Evolutionary conservation across 371 early-diverging fungal genomes (phyloP), one percentile per base, ranked within the genome.

Genomic region (Zancudomyces culisetae): DNA sequence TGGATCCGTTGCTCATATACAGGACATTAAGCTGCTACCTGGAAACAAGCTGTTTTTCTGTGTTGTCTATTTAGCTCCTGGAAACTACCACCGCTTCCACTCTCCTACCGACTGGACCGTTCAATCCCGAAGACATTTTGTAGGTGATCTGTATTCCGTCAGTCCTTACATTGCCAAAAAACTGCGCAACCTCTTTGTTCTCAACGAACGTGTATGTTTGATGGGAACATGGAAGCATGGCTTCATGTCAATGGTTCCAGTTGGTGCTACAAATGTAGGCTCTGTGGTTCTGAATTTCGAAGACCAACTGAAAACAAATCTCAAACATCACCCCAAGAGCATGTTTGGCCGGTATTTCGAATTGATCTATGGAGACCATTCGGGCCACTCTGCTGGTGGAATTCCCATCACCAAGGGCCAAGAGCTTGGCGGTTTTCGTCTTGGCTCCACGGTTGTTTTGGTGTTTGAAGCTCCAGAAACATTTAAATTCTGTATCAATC

Each of bases 71-170:
- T 68, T 97, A 45, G 91, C 93, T 0, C 98, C 98, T 1, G 98
- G 97, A 0, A 95, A 96, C 60, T 97, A 97, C 68, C 98, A 97
- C 67, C 79, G 93, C 18, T 97, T 92, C 80, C 98, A 97, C 55
- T 89, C 96, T 20, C 98, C 98, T 27, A 77, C 85, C 2, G 84
- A 88, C 62, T 95, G 93, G 94, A 79, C 79, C 6, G 87, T 90
- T 18, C 73, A 85, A 53, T 71, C 73, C 1, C 64, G 90, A 41
- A 69, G 90, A 35, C 96, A 95, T 61, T 92, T 94, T 70, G 81
- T 82, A 12, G 90, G 93, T 46, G 94, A 95, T 68, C 73, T 97
- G 18, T 88, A 84, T 60, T 87, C 88, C 2, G 98, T 96, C 1
- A 87, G 90, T 15, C 96, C 98, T 1, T 77, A 79, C 57, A 78